phyloP scores from a whole-genome alignment of 1,284 basidiomycete genomes.

The Naganishia liquefaciens region DNA sequence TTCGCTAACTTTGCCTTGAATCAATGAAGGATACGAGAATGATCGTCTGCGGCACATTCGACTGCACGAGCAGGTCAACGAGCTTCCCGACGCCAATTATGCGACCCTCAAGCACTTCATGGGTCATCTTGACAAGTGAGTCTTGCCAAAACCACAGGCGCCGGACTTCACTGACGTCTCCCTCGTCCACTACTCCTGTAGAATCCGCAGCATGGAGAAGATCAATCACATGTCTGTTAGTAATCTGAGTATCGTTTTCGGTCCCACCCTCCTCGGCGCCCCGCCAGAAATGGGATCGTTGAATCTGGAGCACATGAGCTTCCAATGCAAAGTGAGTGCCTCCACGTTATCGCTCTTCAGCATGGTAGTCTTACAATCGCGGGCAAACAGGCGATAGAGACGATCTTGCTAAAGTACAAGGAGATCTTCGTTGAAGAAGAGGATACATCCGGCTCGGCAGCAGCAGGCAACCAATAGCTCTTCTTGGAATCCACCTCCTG shows the following conservation, averaged over 20 bases:
- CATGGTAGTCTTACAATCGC: background rate
- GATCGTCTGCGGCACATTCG: conserved; percentile 90
- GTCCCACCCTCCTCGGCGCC: conserved; percentile 83
- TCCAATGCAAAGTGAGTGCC: conserved; percentile 64
- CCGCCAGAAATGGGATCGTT: conserved; percentile 56
- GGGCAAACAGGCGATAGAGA: conserved; percentile 72
- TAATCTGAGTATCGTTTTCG: conserved; percentile 96
- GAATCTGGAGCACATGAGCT: conserved; percentile 63
- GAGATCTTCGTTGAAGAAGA: conserved; percentile 79
- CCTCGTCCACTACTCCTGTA: conserved; percentile 46
- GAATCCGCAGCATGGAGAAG: conserved; percentile 70
- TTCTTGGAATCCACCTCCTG: too few relatives aligned
- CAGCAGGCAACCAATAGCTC: background rate
- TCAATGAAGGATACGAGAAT: conserved; percentile 76
- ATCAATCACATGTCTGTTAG: conserved; percentile 91
- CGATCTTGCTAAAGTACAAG: conserved; percentile 78
- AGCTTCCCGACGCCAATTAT: conserved; percentile 96
- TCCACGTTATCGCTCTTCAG: conserved; percentile 41
- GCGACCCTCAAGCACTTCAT: conserved; percentile 95
- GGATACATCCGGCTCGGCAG: conserved; percentile 31
- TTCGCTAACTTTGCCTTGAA: background rate
- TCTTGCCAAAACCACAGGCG: conserved; percentile 25
- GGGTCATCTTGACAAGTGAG: conserved; percentile 84
- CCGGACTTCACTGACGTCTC: too few relatives aligned
- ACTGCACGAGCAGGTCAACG: conserved; percentile 94